Evolutionary conservation across 768 basidiomycete species (phyloP).

Genomic region (Boletus eberwhitei): DNA sequence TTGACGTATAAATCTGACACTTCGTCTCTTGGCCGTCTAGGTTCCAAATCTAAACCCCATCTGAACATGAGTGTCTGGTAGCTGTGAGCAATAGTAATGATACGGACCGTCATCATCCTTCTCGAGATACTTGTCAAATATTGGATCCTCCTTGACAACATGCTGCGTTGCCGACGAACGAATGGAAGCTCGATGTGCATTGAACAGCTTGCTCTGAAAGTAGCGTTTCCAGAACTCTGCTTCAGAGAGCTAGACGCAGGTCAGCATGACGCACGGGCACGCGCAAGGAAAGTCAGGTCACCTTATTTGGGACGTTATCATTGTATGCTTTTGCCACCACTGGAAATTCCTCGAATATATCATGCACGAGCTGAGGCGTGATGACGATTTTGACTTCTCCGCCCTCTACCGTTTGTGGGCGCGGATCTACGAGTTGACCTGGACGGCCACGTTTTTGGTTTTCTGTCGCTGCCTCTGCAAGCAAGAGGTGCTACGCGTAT

Average conservation of each 20-base stretch:
- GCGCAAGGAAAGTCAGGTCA: conserved; percentile 24
- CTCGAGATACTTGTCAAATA: conserved; percentile 96
- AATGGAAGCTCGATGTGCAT: conserved; percentile 90
- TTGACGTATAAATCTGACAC: conserved; percentile 77
- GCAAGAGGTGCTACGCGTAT: conserved; percentile 58
- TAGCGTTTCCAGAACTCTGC: conserved; percentile 96
- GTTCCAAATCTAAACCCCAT: conserved; percentile 61
- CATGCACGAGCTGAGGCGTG: conserved; percentile 87
- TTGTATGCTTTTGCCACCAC: conserved; percentile 89
- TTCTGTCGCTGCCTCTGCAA: conserved; percentile 72
- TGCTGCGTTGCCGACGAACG: conserved; percentile 81
- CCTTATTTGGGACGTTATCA: conserved; percentile 89
- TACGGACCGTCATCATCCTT: conserved; percentile 87
- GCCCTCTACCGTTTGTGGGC: conserved; percentile 77
- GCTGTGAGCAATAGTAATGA: neutral
- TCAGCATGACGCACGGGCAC: neutral
- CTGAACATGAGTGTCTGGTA: neutral
- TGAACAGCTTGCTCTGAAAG: conserved; percentile 94
- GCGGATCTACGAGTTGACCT: conserved; percentile 83
- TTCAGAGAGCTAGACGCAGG: conserved; percentile 65
- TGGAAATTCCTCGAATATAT: conserved; percentile 98
- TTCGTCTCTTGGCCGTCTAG: conserved; percentile 62
- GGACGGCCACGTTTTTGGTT: conserved; percentile 77
- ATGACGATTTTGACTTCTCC: conserved; percentile 89
- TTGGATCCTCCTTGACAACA: conserved; percentile 85